phyloP scores from a whole-genome alignment of 495 filamentous ascomycete species.

The Pyrenula massariospora region DNA sequence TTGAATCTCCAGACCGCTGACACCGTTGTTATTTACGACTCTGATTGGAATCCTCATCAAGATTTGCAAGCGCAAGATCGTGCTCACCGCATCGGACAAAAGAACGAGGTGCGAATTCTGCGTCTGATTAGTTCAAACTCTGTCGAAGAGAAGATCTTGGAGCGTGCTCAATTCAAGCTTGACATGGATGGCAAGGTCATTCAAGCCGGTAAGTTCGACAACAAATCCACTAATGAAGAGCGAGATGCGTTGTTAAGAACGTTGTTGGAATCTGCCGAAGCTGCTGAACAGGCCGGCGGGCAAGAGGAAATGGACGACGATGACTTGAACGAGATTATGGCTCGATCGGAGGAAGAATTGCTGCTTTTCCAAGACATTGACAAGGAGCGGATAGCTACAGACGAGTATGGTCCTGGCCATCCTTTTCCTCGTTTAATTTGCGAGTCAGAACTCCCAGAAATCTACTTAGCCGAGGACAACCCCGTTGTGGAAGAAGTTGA shows the following conservation, averaged over 20 bases:
- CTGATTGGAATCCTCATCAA: slow-evolving; percentile 99
- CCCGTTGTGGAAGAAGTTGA: slow-evolving; percentile 67
- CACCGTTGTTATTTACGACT: slow-evolving; percentile 98
- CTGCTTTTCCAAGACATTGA: slow-evolving; percentile 65
- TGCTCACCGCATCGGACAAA: slow-evolving; percentile 98
- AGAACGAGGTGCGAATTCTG: slow-evolving; percentile 96
- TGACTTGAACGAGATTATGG: slow-evolving; percentile 81
- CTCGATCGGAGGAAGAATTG: slow-evolving; percentile 65
- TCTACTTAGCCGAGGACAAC: slow-evolving; percentile 80
- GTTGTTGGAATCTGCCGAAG: slow-evolving; percentile 81
- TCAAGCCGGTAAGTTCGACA: slow-evolving; percentile 97
- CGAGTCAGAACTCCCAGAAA: slow-evolving; percentile 86
- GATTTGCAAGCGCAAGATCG: slow-evolving; percentile 98
- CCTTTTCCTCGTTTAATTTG: slow-evolving; percentile 65
- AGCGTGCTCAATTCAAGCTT: slow-evolving; percentile 92
- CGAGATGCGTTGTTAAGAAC: slow-evolving; percentile 90
- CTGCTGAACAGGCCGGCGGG: slow-evolving; percentile 64
- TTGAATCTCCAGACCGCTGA: slow-evolving; percentile 95
- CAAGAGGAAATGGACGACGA: slow-evolving; percentile 97
- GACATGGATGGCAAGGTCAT: slow-evolving; percentile 99
- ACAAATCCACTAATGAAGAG: slow-evolving; percentile 97
- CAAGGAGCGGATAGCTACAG: slow-evolving; percentile 49
- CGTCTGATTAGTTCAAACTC: slow-evolving; percentile 92
- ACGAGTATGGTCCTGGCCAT: slow-evolving; percentile 57
- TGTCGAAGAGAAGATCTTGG: slow-evolving; percentile 96